Evolutionary conservation across 306 rosid genomes (phyloP), one percentile per base, ranked within the genome.

Genomic region (Prunus fruticosa): DNA sequence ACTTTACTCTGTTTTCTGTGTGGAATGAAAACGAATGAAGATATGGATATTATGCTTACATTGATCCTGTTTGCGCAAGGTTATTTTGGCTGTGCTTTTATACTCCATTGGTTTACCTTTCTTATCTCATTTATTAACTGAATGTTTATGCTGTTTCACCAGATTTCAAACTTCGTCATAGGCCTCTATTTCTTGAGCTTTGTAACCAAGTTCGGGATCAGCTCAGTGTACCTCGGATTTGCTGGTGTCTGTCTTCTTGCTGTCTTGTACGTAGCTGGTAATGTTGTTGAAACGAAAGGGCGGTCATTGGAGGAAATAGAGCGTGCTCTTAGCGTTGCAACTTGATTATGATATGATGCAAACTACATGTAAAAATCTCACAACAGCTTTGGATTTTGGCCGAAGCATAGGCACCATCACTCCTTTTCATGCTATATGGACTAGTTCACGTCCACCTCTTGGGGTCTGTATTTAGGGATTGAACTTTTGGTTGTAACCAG

Each of bases 131-230:
- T 71, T 25, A 23, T 76, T 62, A 75, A 80, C 54, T 34, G 66
- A 23, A 46, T 70, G 67, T 53, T 51, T 49, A 30, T 67, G 49
- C 73, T 49, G 64, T 76, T 43, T 74, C 22, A 65, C 71, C 93
- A 95, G 98, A 95, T 90, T 64, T 90, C 96, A 65, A 95, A 95
- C 88, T 95, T 95, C 22, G 84, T 88, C 73, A 87, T 95, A 2
- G 98, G 98, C 71, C 98, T 95, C 82, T 92, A 85, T 72, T 95
- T 95, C 97, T 79, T 95, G 89, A 95, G 98, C 49, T 86, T 92
- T 53, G 97, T 95, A n/a, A 92, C 83, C 83, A 95, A 89, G 89
- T 92, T 92, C 20, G 98, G 98, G 15, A 89, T 95, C 84, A 89
- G 96, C 89, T 81, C 83, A 0, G 98, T 95, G 70, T 95, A 95